phyloP scores from a whole-genome alignment of 2,329 filamentous ascomycete genomes.

The Fusarium algeriense region DNA sequence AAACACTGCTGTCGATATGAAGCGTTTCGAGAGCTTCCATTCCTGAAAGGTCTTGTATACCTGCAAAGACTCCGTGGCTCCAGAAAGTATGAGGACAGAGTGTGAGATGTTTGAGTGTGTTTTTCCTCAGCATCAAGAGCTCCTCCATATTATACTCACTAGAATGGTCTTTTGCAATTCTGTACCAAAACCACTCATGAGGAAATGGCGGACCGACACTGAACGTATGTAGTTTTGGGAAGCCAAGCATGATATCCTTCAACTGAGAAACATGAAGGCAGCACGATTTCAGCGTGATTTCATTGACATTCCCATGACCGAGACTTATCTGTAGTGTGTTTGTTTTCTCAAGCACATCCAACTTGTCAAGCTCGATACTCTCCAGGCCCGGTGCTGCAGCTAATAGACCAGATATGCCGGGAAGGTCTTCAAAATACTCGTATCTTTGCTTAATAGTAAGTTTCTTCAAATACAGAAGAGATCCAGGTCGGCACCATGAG shows the following conservation, averaged over 20 bases:
- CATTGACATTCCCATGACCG: not conserved
- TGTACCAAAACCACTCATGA: no score
- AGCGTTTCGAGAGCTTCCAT: not conserved
- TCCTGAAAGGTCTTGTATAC: not conserved
- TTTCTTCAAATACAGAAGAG: not conserved
- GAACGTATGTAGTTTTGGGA: not conserved
- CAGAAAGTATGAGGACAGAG: not conserved
- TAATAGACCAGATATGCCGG: not conserved
- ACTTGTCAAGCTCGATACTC: not conserved
- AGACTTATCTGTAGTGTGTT: not conserved
- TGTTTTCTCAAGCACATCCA: not conserved
- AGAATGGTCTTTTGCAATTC: no score
- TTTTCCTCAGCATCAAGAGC: not conserved
- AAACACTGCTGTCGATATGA: not conserved
- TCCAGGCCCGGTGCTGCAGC: not conserved
- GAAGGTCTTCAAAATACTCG: accelerated
- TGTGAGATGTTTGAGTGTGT: not conserved
- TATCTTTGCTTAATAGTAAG: not conserved
- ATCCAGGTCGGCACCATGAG: not conserved
- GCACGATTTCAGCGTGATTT: not conserved
- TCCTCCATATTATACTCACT: not conserved
- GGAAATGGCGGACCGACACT: not conserved
- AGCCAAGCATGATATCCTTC: not conserved
- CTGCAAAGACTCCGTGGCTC: no score
- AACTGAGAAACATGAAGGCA: accelerated